Conservation (phyloP, 225 moss, liverwort and hornwort genomes). For the Sphagnum tenellum region DNA sequence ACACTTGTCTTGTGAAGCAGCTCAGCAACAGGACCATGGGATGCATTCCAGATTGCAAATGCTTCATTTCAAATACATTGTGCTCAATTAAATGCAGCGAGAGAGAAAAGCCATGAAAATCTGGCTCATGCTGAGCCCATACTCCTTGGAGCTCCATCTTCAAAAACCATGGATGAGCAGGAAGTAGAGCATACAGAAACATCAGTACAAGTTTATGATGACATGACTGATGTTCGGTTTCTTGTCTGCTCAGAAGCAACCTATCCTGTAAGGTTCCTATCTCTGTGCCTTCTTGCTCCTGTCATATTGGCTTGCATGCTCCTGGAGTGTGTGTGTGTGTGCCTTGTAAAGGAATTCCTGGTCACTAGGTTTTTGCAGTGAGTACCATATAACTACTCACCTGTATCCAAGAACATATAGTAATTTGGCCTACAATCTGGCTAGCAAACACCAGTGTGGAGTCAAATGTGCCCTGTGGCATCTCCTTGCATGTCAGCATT, state of each 20-base stretch:
- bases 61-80: slow-evolving; percentile 75
- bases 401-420: too few relatives aligned
- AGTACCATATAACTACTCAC: too few relatives aligned
- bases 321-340: too few relatives aligned
- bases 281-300: background rate
- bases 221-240: slow-evolving; percentile 70
- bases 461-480: too few relatives aligned
- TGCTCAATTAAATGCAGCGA: slow-evolving; percentile 65
- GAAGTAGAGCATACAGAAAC: slow-evolving; percentile 59
- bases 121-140: slow-evolving; percentile 50
- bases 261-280: slow-evolving; percentile 50
- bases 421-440: too few relatives aligned
- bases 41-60: slow-evolving; percentile 76
- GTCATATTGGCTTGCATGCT: too few relatives aligned
- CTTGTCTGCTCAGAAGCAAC: slow-evolving; percentile 82
- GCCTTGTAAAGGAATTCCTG: too few relatives aligned
- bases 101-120: slow-evolving; percentile 61
- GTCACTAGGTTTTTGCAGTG: too few relatives aligned
- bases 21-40: slow-evolving; percentile 75
- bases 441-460: too few relatives aligned
- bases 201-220: slow-evolving; percentile 81
- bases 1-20: slow-evolving; percentile 27
- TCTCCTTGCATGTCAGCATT: too few relatives aligned
- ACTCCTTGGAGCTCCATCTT: slow-evolving; percentile 56
- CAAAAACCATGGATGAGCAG: slow-evolving; percentile 36